Evolutionary conservation across 352 stramenopile species (phyloP).

Genomic region (Pythium dissimile): DNA sequence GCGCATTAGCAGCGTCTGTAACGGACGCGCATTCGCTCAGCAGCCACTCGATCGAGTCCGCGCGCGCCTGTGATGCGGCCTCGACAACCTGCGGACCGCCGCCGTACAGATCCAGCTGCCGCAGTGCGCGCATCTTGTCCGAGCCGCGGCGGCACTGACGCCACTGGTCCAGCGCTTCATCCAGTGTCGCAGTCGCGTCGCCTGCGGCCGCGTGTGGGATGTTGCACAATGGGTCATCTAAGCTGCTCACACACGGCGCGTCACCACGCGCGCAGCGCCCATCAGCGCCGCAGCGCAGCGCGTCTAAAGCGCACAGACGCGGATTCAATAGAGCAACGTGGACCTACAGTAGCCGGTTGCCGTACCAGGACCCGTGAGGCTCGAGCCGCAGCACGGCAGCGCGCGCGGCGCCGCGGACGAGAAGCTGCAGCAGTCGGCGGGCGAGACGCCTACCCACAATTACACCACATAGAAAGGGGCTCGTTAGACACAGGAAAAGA

Average conservation of each 20-base stretch:
- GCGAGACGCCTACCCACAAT: constrained; percentile 19
- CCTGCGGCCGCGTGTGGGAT: constrained; percentile 15
- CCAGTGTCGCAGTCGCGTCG: constrained; percentile 4
- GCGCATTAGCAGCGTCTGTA: constrained; percentile 6
- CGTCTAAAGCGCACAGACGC: constrained; percentile 9
- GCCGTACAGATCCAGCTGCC: constrained; percentile 20
- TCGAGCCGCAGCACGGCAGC: constrained; percentile 26
- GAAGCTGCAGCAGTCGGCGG: constrained; percentile 34
- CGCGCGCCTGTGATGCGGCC: constrained; percentile 12
- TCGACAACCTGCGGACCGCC: constrained; percentile 15
- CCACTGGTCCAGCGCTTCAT: constrained; percentile 16
- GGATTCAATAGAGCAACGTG: background rate
- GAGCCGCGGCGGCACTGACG: constrained; percentile 23
- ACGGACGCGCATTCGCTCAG: constrained; percentile 14
- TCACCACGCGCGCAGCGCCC: constrained; percentile 23
- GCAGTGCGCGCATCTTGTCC: constrained; percentile 23
- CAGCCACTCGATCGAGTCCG: constrained; percentile 21
- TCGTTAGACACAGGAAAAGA: no score
- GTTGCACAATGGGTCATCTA: constrained; percentile 37
- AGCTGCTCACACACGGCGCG: constrained; percentile 27
- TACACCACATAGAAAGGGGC: background rate
- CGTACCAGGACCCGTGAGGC: constrained; percentile 21
- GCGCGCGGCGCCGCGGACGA: constrained; percentile 11
- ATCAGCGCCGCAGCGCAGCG: constrained; percentile 25
- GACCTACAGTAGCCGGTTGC: background rate